Evolutionary conservation across 1,284 basidiomycete species (phyloP), one percentile per base, ranked within the genome.

Genomic region (Peniophora sp.): DNA sequence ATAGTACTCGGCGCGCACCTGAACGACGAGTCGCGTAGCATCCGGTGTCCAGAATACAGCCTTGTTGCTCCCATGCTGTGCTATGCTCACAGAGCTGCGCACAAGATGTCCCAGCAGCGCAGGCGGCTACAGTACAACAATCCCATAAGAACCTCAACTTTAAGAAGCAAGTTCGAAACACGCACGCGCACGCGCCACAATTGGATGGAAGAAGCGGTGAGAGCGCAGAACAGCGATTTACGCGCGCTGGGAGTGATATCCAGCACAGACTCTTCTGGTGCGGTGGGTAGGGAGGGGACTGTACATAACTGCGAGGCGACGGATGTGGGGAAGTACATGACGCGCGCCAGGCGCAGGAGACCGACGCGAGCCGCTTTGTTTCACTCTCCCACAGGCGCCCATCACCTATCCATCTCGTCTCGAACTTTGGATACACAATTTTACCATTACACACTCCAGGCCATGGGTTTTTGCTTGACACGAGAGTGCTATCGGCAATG

Each of bases 121-220:
- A 24, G 86, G 82, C 1, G 92, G 92, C 92, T 95, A 61, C 16
- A 6, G 38, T 8, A 41, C 6, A 8, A 6, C 8, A n/a, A 20
- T n/a, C 6, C 8, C 19, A 20, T 5, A 20, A 41, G 8, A 5
- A 5, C n/a, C 38, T 6, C 19, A 16, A 17, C 8, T n/a, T n/a
- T 8, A 41, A 17, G 8, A 45, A 43, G 45, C 17, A 1, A 9
- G 19, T 38, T 22, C 34, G 41, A 27, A 19, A 20, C 41, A 77
- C 87, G 61, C 66, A 94, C 92, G 65, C 91, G 76, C 53, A 90
- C 85, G 65, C 86, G 81, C 92, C 92, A 95, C 36, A 93, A 73
- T 2, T 84, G 74, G 32, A 95, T 65, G 3, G 79, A 77, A 59
- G 74, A 78, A 57, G 72, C 75, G 5, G 89, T 84, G 46, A 93